Evolutionary conservation across 1,139 yeast genomes (phyloP), one percentile per base, ranked within the genome.

Genomic region (Candida gigantensis): DNA sequence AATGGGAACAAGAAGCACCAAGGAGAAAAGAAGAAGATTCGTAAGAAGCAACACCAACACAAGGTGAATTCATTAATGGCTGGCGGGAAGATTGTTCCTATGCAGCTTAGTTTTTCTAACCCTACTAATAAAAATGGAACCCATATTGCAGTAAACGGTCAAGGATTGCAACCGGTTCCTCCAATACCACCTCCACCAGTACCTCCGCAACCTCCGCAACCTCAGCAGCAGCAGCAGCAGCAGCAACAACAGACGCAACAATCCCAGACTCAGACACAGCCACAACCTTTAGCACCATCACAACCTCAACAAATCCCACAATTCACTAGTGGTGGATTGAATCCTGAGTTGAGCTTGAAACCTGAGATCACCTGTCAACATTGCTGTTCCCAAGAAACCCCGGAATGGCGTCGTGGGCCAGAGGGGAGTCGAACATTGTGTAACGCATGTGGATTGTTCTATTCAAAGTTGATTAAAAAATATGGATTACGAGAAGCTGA

Each of bases 341-440:
- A 54, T 37, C 27, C 46, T 2, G 56, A 52, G 16, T 43, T 57
- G 14, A 51, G 55, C 30, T 14, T 41, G 15, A 44, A 46, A 32
- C 42, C 47, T 18, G 49, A 45, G 3, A 35, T 45, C 13, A 38
- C 40, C 12, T 62, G 68, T 37, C 51, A 47, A 17, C 68, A 62
- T 40, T 62, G 68, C 47, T 50, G 52, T 7, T 46, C 59, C 1
- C 46, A 43, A 17, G 62, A 61, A 18, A 68, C 75, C 0, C 76
- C 75, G 1, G 75, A 69, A 47, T 70, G 76, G 76, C 54, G 76
- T 40, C 52, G 69, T 24, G 76, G 75, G 0, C 75, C 75, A 3
- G 60, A 57, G 30, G 74, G 75, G 0, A 60, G 64, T 25, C 53
- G 72, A 21, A 68, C 74, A 0, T 53, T 70, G 35, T 70, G 76